phyloP scores from a whole-genome alignment of 2,329 filamentous ascomycete species.

The Beauveria bassiana region DNA sequence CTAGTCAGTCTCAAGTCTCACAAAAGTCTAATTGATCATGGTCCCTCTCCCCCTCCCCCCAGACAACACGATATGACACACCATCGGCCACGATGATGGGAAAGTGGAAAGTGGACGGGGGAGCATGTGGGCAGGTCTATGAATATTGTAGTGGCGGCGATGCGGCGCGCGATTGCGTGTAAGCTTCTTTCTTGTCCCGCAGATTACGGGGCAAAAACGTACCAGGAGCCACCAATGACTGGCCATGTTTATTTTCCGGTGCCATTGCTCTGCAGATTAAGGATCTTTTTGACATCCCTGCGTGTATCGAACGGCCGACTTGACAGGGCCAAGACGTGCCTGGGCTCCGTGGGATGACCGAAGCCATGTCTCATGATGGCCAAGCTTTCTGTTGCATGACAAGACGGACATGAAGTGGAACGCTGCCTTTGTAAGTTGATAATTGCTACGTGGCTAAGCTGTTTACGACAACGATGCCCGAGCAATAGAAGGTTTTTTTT shows the following conservation, averaged over 20 bases:
- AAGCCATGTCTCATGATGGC: background rate
- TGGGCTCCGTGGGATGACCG: conserved; percentile 1
- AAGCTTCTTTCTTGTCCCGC: background rate
- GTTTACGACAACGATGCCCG: background rate
- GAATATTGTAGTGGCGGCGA: background rate
- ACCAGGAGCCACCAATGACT: background rate
- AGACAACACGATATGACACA: too few species aligned
- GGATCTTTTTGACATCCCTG: background rate
- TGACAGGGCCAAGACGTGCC: background rate
- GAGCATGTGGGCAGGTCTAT: background rate
- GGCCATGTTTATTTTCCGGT: background rate
- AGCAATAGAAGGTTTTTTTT: background rate
- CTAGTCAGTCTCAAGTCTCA: too few species aligned
- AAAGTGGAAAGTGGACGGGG: background rate
- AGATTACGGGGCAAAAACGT: background rate
- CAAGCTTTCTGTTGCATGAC: background rate
- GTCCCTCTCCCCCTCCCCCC: too few species aligned
- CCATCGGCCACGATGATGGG: too few species aligned
- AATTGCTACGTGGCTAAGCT: background rate
- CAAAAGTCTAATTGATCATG: too few species aligned
- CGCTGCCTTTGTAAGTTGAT: too few species aligned
- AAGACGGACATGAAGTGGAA: background rate
- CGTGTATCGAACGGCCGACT: background rate
- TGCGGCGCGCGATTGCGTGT: background rate
- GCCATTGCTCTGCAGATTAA: background rate